A percentile compares a stretch with the other conserved stretches of the same genome.
Evolutionary conservation across 495 filamentous ascomycete genomes (phyloP).

Genomic region (Rhizodiscina lignyota): DNA sequence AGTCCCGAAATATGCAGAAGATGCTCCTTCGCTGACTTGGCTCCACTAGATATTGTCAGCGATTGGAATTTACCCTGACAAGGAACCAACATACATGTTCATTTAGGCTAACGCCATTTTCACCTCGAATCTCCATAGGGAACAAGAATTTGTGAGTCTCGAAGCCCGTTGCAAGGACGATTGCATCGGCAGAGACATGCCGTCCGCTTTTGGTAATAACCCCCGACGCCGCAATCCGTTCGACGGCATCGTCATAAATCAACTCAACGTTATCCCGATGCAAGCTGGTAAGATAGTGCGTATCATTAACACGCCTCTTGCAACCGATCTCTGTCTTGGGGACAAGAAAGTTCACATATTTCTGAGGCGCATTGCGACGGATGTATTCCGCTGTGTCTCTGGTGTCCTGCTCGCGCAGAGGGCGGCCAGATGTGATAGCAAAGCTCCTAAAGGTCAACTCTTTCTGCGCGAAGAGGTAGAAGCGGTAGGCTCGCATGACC

Average conservation of each 20-base stretch:
- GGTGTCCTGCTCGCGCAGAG: slow-evolving; percentile 1
- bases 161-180: slow-evolving; percentile 20
- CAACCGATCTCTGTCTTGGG: slow-evolving; percentile 46
- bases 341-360: slow-evolving; percentile 46
- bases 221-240: slow-evolving; percentile 26
- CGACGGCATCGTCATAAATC: slow-evolving; percentile 36
- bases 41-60: slow-evolving; percentile 30
- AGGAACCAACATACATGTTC: no score
- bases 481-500: slow-evolving; percentile 19
- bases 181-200: slow-evolving; percentile 31
- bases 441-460: slow-evolving; percentile 22
- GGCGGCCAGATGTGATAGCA: no score
- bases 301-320: slow-evolving; percentile 37
- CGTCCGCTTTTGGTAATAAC: no score
- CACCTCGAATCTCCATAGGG: slow-evolving; percentile 26
- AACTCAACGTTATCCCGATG: slow-evolving; percentile 37
- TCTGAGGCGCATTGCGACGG: slow-evolving; percentile 30
- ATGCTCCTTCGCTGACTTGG: slow-evolving; percentile 35
- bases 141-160: slow-evolving; percentile 24
- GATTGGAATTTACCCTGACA: no score
- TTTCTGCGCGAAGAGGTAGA: slow-evolving; percentile 17
- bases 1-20: slow-evolving; percentile 46
- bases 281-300: slow-evolving; percentile 35
- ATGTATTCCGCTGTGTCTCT: slow-evolving; percentile 24
- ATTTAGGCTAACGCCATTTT: no score